Conservation (phyloP, 2,329 filamentous ascomycete genomes). For the Cordyceps militaris region DNA sequence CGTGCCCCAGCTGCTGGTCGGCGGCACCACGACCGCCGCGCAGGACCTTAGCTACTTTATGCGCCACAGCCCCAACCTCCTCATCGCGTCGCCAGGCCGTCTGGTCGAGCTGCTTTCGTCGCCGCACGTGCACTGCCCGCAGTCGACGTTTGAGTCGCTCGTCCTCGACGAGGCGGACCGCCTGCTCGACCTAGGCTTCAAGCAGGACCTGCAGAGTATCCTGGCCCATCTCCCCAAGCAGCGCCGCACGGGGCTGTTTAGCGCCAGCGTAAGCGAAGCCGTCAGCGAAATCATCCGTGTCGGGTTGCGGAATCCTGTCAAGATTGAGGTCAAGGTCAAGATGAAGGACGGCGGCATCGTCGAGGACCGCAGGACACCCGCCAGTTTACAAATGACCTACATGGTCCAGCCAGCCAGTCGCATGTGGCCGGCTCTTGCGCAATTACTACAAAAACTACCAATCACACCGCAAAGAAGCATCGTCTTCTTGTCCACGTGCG, state of each 20-base stretch:
- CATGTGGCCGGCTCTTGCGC: conserved; percentile 68
- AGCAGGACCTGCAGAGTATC: conserved; percentile 81
- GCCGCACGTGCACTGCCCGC: conserved; percentile 78
- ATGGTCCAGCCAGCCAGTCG: conserved; percentile 66
- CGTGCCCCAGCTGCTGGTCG: conserved; percentile 81
- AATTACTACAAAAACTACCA: conserved; percentile 62
- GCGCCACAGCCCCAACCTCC: conserved; percentile 74
- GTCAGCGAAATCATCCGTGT: conserved; percentile 89
- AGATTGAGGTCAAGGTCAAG: conserved; percentile 90
- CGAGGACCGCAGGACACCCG: conserved; percentile 82
- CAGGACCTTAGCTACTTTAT: conserved; percentile 85
- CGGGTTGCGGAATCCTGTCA: conserved; percentile 87
- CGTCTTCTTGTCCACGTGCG: conserved; percentile 88
- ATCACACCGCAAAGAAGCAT: conserved; percentile 77
- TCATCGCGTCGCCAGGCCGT: conserved; percentile 86
- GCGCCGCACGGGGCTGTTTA: conserved; percentile 86
- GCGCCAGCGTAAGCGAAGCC: conserved; percentile 91
- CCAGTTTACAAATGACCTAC: conserved; percentile 89
- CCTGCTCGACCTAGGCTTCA: conserved; percentile 88
- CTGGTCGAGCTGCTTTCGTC: conserved; percentile 82
- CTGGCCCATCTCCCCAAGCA: conserved; percentile 83
- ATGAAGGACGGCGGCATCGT: conserved; percentile 55
- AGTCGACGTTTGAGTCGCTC: conserved; percentile 84
- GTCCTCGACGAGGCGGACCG: conserved; percentile 94
- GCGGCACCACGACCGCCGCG: conserved; percentile 68